phyloP scores from a whole-genome alignment of 2,329 filamentous ascomycete species.

The Colletotrichum chlorophyti region DNA sequence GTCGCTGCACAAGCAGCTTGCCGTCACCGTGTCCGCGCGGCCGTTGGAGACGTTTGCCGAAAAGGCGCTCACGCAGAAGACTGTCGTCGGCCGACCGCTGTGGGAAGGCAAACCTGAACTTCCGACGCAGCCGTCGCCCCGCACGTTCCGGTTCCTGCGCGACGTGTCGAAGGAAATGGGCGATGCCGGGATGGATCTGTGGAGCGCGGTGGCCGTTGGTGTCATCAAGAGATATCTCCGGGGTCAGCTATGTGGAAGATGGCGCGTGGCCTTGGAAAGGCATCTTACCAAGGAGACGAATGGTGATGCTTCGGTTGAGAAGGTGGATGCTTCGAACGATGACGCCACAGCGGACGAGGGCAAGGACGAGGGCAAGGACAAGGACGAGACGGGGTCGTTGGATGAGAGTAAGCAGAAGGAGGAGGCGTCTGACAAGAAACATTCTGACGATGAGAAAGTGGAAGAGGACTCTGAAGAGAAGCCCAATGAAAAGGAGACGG shows the following conservation, averaged over 20 bases:
- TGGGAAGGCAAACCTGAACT: constrained; percentile 81
- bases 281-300: constrained; percentile 18
- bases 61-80: constrained; percentile 49
- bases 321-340: constrained; percentile 28
- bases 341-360: neutral
- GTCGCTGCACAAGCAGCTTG: constrained; percentile 68
- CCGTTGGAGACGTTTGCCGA: constrained; percentile 56
- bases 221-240: constrained; percentile 67
- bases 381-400: constrained; percentile 19
- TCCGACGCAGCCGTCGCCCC: constrained; percentile 80
- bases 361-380: neutral
- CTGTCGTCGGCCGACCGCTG: constrained; percentile 67
- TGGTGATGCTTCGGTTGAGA: constrained; percentile 19
- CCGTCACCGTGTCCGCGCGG: constrained; percentile 54
- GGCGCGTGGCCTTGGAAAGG: constrained; percentile 50
- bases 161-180: constrained; percentile 72
- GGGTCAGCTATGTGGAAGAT: constrained; percentile 55
- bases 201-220: constrained; percentile 73
- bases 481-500: constrained; percentile 8
- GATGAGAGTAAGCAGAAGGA: constrained; percentile 26
- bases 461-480: constrained; percentile 14
- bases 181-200: constrained; percentile 76
- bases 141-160: constrained; percentile 75
- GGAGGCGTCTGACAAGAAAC: constrained; percentile 11
- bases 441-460: constrained; percentile 8